These are phyloP conservation scores for Mycosphaerella arachidis DNA, from an alignment of 2,329 filamentous ascomycete species.

Conservation along the genomic window DNA sequence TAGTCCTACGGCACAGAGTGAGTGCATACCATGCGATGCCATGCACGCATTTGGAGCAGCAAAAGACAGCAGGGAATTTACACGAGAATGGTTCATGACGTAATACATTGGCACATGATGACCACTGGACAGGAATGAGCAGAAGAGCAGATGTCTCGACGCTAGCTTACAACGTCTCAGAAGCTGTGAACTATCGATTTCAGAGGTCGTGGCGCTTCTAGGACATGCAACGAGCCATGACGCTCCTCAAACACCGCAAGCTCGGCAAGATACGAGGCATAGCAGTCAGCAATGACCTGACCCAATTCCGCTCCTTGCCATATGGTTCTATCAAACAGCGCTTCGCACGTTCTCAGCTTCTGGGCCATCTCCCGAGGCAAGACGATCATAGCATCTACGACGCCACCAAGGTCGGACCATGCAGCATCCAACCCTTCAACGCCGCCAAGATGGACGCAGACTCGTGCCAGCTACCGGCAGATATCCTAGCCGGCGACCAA, in stretches of 20 bases:
- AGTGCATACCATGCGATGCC: no score
- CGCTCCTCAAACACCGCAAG: not conserved
- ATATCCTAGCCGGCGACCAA: not conserved
- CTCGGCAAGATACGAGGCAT: not conserved
- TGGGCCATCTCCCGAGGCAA: not conserved
- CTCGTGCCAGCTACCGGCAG: not conserved
- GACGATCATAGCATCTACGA: not conserved
- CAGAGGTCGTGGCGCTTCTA: no score
- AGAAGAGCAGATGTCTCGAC: not conserved
- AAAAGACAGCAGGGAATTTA: not conserved
- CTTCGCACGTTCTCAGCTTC: not conserved
- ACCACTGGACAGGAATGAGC: not conserved
- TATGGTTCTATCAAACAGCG: not conserved
- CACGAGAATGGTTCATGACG: not conserved
- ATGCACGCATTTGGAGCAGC: no score
- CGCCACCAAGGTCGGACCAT: not conserved
- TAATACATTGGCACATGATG: not conserved
- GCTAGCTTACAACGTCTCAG: no score
- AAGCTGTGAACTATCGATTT: no score
- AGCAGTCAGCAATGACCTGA: not conserved
- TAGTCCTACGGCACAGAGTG: no score
- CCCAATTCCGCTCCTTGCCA: not conserved
- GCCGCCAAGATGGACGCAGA: not conserved
- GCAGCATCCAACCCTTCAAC: not conserved
- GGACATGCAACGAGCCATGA: not conserved